Conservation (phyloP, 805 yeast genomes). For the Isabelozyma gotoi region DNA sequence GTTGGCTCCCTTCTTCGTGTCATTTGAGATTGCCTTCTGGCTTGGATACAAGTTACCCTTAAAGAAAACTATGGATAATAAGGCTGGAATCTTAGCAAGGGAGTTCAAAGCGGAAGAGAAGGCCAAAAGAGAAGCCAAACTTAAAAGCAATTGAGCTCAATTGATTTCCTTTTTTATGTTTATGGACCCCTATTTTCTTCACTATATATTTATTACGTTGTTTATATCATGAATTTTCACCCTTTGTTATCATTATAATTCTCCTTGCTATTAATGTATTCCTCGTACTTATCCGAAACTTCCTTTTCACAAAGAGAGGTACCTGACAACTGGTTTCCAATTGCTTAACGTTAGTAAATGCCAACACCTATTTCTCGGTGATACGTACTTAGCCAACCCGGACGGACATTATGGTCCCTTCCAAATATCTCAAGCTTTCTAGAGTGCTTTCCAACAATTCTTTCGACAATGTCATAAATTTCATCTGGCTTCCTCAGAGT, state of each 20-base stretch:
- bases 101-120: constrained; percentile 28
- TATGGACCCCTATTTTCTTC: background rate
- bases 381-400: constrained; percentile 77
- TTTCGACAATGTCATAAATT: constrained; percentile 76
- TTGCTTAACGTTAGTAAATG: constrained; percentile 31
- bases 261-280: constrained; percentile 8
- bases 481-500: constrained; percentile 92
- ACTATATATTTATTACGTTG: background rate
- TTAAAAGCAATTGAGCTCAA: background rate
- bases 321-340: constrained; percentile 76
- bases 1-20: constrained; percentile 87
- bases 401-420: constrained; percentile 77
- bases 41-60: constrained; percentile 61
- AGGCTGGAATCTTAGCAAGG: constrained; percentile 40
- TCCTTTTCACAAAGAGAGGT: constrained; percentile 58
- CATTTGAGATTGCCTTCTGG: constrained; percentile 70
- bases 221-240: background rate
- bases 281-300: constrained; percentile 43
- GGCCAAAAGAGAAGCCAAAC: constrained; percentile 4
- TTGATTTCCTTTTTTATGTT: too few relatives aligned
- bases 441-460: constrained; percentile 74
- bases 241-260: background rate
- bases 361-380: too few relatives aligned
- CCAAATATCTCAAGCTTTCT: constrained; percentile 90
- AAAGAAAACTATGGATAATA: constrained; percentile 47